A percentile compares a stretch with the other conserved stretches of the same genome.
Evolutionary conservation across 2,329 filamentous ascomycete genomes (phyloP).

Genomic region (Fusarium metavorans): DNA sequence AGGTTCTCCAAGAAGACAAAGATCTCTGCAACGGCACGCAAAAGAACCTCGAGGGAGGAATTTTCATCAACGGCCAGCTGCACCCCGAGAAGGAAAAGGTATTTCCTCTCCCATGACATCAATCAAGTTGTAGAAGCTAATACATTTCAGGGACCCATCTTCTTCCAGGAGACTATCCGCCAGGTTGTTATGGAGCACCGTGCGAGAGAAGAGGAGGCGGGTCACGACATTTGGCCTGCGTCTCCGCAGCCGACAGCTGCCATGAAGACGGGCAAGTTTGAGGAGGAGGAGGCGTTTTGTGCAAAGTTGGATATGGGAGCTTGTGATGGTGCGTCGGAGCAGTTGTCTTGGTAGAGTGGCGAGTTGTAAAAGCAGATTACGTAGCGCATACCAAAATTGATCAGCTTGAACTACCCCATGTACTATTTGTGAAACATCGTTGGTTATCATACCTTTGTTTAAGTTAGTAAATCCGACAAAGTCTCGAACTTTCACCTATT

Average conservation of each 20-base stretch:
- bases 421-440: neutral
- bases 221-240: neutral
- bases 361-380: neutral
- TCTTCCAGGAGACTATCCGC: neutral
- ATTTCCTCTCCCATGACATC: neutral
- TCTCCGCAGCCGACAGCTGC: neutral
- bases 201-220: neutral
- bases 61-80: slow-evolving; percentile 72
- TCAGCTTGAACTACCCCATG: neutral
- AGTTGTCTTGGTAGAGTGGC: neutral
- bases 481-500: neutral
- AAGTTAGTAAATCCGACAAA: neutral
- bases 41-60: slow-evolving; percentile 68
- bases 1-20: slow-evolving; percentile 73
- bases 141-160: neutral
- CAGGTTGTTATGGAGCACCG: neutral
- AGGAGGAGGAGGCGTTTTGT: slow-evolving; percentile 1
- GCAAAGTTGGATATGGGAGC: slow-evolving; percentile 3
- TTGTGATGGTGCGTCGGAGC: neutral
- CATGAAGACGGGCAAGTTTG: neutral
- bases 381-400: slow-evolving; percentile 6
- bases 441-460: neutral
- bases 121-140: neutral
- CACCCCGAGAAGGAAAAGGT: slow-evolving; percentile 59
- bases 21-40: slow-evolving; percentile 69